phyloP scores from a whole-genome alignment of 2,329 filamentous ascomycete species.

The Atkinsonella texensis region DNA sequence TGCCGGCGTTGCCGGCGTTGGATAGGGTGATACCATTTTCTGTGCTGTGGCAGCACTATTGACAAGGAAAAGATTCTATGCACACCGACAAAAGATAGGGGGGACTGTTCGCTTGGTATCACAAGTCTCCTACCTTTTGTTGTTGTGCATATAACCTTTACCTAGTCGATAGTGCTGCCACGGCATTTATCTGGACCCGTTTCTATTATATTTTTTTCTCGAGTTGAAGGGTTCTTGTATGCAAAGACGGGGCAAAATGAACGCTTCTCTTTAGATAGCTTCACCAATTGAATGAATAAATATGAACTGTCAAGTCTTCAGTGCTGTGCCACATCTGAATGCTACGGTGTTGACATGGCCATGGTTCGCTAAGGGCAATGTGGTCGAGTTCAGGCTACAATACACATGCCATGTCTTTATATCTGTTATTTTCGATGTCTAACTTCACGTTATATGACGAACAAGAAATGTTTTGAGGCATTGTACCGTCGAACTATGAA shows the following conservation, averaged over 20 bases:
- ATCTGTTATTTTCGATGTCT: too few relatives aligned
- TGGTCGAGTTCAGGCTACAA: too few relatives aligned
- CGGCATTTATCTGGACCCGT: constrained; percentile 7
- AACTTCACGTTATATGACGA: too few relatives aligned
- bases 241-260: background rate
- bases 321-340: background rate
- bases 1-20: constrained; percentile 23
- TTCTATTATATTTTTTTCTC: background rate
- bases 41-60: constrained; percentile 13
- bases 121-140: constrained; percentile 7
- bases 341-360: too few relatives aligned
- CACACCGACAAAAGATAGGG: constrained; percentile 6
- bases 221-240: background rate
- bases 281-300: constrained; percentile 1
- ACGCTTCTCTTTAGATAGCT: constrained; percentile 5
- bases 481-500: too few relatives aligned
- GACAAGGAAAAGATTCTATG: constrained; percentile 7
- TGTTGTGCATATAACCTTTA: background rate
- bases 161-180: constrained; percentile 10
- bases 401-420: too few relatives aligned
- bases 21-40: constrained; percentile 25
- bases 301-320: background rate
- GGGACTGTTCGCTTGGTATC: constrained; percentile 9
- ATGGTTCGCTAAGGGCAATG: too few relatives aligned
- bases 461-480: too few relatives aligned